A percentile compares a stretch with the other conserved stretches of the same genome.
Evolutionary conservation across 2,329 filamentous ascomycete genomes (phyloP).

Genomic region (Clonostachys rosea): DNA sequence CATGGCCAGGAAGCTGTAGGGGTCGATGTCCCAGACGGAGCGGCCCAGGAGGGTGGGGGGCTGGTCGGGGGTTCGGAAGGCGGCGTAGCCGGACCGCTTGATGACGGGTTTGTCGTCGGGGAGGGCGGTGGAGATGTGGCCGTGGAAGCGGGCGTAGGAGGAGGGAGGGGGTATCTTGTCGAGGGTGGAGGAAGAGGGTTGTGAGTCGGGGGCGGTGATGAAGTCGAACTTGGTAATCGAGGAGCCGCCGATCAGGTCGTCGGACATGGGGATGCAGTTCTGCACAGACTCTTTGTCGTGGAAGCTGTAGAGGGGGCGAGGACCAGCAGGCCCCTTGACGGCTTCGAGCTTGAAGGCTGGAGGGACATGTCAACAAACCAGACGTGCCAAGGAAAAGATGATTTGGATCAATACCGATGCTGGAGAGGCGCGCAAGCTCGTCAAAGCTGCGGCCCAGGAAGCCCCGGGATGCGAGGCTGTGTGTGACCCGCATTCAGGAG

Average conservation of each 20-base stretch:
- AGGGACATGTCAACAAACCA: background rate
- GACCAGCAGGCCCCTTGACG: conserved; percentile 58
- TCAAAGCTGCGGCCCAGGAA: conserved; percentile 55
- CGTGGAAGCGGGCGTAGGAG: conserved; percentile 75
- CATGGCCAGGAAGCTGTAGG: conserved; percentile 81
- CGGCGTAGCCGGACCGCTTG: conserved; percentile 80
- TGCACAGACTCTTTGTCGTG: conserved; percentile 37
- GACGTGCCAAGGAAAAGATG: too few relatives aligned
- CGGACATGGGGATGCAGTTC: conserved; percentile 75
- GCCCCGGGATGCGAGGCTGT: conserved; percentile 39
- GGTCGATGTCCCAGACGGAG: conserved; percentile 82
- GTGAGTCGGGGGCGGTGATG: conserved; percentile 21
- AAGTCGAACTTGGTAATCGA: conserved; percentile 71
- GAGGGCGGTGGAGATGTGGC: conserved; percentile 80
- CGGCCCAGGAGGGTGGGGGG: conserved; percentile 79
- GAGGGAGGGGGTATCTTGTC: conserved; percentile 6
- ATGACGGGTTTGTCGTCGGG: conserved; percentile 71
- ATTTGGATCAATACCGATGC: conserved; percentile 39
- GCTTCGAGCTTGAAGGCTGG: conserved; percentile 66
- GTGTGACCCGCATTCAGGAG: conserved; percentile 15
- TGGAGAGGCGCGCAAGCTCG: conserved; percentile 52
- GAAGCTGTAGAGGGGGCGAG: conserved; percentile 64
- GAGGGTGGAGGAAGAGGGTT: conserved; percentile 6
- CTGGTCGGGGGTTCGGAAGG: conserved; percentile 79
- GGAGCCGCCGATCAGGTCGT: conserved; percentile 81